Evolutionary conservation across 441 rosid genomes (phyloP).

Genomic region (Erodium texanum): DNA sequence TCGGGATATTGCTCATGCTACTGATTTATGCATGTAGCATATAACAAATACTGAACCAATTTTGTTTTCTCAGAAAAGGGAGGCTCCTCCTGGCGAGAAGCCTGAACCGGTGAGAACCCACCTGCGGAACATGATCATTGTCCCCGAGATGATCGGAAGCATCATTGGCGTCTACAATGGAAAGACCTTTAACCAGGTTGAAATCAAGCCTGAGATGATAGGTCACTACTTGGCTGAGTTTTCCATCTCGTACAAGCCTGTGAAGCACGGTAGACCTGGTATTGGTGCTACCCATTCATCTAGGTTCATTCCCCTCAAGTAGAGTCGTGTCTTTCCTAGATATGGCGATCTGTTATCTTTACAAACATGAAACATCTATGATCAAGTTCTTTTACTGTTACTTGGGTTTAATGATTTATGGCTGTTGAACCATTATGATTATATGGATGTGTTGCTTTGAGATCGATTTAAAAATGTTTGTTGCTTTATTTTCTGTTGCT

Average conservation of each 20-base stretch:
- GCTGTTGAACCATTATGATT: too few relatives aligned
- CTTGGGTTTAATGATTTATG: too few relatives aligned
- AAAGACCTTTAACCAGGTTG: conserved; percentile 80
- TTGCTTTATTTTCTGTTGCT: too few relatives aligned
- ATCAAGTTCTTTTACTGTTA: background rate
- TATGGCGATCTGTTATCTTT: background rate
- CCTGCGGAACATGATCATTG: conserved; percentile 44
- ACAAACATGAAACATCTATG: background rate
- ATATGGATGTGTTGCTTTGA: too few relatives aligned
- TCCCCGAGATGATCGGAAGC: conserved; percentile 48
- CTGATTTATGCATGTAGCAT: background rate
- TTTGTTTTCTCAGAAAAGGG: conserved; percentile 30
- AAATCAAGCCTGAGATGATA: conserved; percentile 91
- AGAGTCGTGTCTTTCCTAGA: conserved; percentile 15
- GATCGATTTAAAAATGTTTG: too few relatives aligned
- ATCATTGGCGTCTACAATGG: conserved; percentile 81
- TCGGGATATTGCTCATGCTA: background rate
- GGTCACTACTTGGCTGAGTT: conserved; percentile 84
- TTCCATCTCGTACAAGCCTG: conserved; percentile 87
- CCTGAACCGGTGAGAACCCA: conserved; percentile 44
- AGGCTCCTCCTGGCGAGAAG: conserved; percentile 46
- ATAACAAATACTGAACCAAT: background rate
- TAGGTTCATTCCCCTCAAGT: conserved; percentile 83
- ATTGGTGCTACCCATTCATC: conserved; percentile 85
- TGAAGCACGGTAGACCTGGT: conserved; percentile 92